Conservation (phyloP, 805 yeast genomes). For the Torulaspora franciscae region DNA sequence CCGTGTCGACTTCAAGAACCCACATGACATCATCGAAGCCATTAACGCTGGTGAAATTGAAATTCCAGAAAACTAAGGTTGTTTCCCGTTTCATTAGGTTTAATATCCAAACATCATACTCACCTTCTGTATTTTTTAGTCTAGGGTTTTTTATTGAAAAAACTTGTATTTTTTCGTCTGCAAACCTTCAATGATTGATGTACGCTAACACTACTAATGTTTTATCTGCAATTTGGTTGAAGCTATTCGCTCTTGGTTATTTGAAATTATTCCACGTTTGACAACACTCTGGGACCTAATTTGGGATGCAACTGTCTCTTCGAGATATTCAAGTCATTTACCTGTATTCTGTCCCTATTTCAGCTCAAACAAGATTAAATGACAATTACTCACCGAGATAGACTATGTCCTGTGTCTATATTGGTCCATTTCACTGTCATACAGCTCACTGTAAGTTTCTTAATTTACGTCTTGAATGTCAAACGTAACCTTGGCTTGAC, state of each 20-base stretch:
- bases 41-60: slow-evolving; percentile 98
- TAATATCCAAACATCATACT: slow-evolving; percentile 24
- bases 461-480: background rate
- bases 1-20: slow-evolving; percentile 99
- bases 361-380: slow-evolving; percentile 74
- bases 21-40: slow-evolving; percentile 97
- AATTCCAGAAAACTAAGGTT: slow-evolving; percentile 38
- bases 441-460: slow-evolving; percentile 9
- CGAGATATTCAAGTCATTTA: background rate
- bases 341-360: slow-evolving; percentile 72
- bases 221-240: background rate
- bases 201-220: slow-evolving; percentile 5
- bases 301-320: slow-evolving; percentile 10
- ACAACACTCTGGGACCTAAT: slow-evolving; percentile 87
- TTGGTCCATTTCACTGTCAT: slow-evolving; percentile 62
- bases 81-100: slow-evolving; percentile 23
- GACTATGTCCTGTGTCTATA: slow-evolving; percentile 40
- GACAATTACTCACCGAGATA: slow-evolving; percentile 72
- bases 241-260: slow-evolving; percentile 11
- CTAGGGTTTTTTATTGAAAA: slow-evolving; percentile 29
- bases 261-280: slow-evolving; percentile 39
- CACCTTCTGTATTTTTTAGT: slow-evolving; percentile 31
- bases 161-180: slow-evolving; percentile 20
- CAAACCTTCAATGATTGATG: slow-evolving; percentile 12
- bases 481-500: background rate